Conservation (phyloP, 78 protist genomes). For the slime mould (Dictyostelium discoideum) region dicty_2.7 NC_007089.4:3014001-3014500, state of each 20-base stretch:
- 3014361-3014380: background rate
- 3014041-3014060: too few relatives aligned
- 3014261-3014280: background rate
- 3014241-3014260: constrained; percentile 45
- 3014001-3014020: constrained; percentile 69
- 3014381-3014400: background rate
- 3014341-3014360: constrained; percentile 89
- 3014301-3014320: constrained; percentile 24
- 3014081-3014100: too few relatives aligned
- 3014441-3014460: background rate
- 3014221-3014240: background rate
- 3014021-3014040: constrained; percentile 21
- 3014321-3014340: constrained; percentile 81
- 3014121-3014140: constrained; percentile 28
- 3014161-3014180: background rate
- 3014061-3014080: too few relatives aligned
- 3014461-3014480: background rate
- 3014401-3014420: background rate
- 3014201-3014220: background rate
- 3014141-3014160: background rate
- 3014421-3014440: constrained; percentile 22
- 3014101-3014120: constrained; percentile 38
- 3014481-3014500: background rate
- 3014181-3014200: background rate
- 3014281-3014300: background rate